A percentile compares a stretch with the other conserved stretches of the same genome.
Conservation (phyloP, 2,329 filamentous ascomycete genomes). For the Fusarium acutatum region DNA sequence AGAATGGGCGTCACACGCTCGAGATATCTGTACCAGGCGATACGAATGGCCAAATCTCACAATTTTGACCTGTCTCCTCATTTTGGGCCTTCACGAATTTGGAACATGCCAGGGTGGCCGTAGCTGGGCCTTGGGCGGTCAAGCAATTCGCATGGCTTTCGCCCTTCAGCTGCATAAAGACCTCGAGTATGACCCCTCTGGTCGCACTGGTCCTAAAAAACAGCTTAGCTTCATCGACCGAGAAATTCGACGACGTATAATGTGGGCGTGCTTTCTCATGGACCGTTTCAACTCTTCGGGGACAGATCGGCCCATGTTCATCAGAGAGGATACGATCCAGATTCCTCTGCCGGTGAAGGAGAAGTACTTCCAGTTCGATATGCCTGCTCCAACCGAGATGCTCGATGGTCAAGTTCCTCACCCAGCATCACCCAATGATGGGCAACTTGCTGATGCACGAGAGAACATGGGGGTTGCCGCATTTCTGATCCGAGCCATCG, state of each 20-base stretch:
- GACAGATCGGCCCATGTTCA: slow-evolving; percentile 89
- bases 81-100: slow-evolving; percentile 93
- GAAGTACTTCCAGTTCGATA: slow-evolving; percentile 88
- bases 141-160: slow-evolving; percentile 96
- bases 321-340: slow-evolving; percentile 87
- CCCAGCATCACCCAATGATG: slow-evolving; percentile 68
- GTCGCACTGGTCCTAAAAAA: slow-evolving; percentile 66
- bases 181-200: slow-evolving; percentile 80
- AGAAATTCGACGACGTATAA: slow-evolving; percentile 90
- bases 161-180: slow-evolving; percentile 94
- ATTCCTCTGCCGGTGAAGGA: slow-evolving; percentile 93
- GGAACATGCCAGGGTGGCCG: slow-evolving; percentile 95
- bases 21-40: slow-evolving; percentile 84
- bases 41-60: slow-evolving; percentile 98
- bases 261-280: slow-evolving; percentile 99
- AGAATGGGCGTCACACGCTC: slow-evolving; percentile 87
- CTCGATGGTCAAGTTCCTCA: slow-evolving; percentile 76
- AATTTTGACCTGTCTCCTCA: slow-evolving; percentile 87
- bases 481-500: slow-evolving; percentile 85
- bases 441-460: slow-evolving; percentile 70
- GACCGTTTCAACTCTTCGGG: slow-evolving; percentile 97
- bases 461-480: slow-evolving; percentile 95
- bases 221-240: slow-evolving; percentile 89
- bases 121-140: slow-evolving; percentile 94
- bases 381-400: slow-evolving; percentile 86